Evolutionary conservation across 495 filamentous ascomycete species (phyloP).

Genomic region (Penicillium soppii): DNA sequence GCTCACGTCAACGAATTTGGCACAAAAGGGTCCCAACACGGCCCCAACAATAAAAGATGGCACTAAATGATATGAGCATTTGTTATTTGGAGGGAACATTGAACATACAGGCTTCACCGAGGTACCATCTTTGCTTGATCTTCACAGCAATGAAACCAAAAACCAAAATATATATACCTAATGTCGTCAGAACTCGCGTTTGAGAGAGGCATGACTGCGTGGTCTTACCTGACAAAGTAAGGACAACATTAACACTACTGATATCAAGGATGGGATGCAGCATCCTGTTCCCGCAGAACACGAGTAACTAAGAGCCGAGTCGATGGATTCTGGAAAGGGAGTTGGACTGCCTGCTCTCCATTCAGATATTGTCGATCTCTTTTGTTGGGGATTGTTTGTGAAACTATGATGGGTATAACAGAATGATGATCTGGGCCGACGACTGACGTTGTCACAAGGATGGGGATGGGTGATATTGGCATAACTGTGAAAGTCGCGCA

Average conservation of each 20-base stretch:
- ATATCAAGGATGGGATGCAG: slow-evolving; percentile 51
- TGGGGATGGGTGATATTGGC: not conserved
- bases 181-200: slow-evolving; percentile 1
- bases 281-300: slow-evolving; percentile 22
- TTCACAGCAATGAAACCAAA: slow-evolving; percentile 52
- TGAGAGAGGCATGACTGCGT: not conserved
- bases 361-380: not conserved
- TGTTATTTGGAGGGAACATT: not conserved
- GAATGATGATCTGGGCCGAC: no score
- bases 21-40: slow-evolving; percentile 46
- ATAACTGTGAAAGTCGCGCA: not conserved
- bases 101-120: slow-evolving; percentile 56
- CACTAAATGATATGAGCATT: slow-evolving; percentile 31
- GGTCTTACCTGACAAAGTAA: slow-evolving; percentile 44
- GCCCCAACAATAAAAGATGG: slow-evolving; percentile 51
- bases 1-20: slow-evolving; percentile 46
- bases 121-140: slow-evolving; percentile 54
- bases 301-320: not conserved
- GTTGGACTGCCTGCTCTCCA: not conserved
- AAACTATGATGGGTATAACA: no score
- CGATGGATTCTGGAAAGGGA: not conserved
- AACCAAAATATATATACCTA: slow-evolving; percentile 33
- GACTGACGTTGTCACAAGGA: not conserved
- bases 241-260: slow-evolving; percentile 50
- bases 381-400: no score